Evolutionary conservation across 495 filamentous ascomycete genomes (phyloP).

Genomic region (Penicillium soppii): DNA sequence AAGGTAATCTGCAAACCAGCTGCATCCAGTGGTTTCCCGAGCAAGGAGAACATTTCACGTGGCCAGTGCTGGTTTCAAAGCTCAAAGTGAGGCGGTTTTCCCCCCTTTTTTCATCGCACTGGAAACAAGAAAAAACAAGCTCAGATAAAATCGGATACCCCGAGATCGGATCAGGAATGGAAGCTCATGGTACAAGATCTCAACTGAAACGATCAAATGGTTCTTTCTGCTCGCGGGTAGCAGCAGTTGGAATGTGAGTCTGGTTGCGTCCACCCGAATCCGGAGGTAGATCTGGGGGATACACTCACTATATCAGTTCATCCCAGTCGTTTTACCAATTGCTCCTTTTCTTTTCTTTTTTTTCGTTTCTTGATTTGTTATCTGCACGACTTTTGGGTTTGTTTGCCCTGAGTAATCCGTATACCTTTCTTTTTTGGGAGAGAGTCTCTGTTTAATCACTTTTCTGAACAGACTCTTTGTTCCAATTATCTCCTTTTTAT

Average conservation of each 20-base stretch:
- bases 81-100: slow-evolving; percentile 7
- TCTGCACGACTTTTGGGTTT: slow-evolving; percentile 4
- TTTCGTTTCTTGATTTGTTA: slow-evolving; percentile 7
- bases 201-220: no score
- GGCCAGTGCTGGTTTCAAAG: slow-evolving; percentile 9
- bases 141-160: background rate
- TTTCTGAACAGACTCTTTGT: background rate
- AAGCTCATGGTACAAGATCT: background rate
- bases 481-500: background rate
- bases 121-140: background rate
- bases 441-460: background rate
- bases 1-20: background rate
- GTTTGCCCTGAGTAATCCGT: slow-evolving; percentile 9
- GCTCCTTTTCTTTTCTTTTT: slow-evolving; percentile 12
- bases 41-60: slow-evolving; percentile 3
- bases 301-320: slow-evolving; percentile 26
- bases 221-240: slow-evolving; percentile 11
- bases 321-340: slow-evolving; percentile 28
- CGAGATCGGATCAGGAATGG: slow-evolving; percentile 1
- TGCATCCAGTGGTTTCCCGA: slow-evolving; percentile 8
- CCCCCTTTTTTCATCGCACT: background rate
- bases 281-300: slow-evolving; percentile 23
- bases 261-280: slow-evolving; percentile 31
- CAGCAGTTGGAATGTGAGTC: slow-evolving; percentile 11
- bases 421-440: background rate